Base-by-base conservation (phyloP, 2,329 filamentous ascomycete species). In the Periconia digitata region DNA sequence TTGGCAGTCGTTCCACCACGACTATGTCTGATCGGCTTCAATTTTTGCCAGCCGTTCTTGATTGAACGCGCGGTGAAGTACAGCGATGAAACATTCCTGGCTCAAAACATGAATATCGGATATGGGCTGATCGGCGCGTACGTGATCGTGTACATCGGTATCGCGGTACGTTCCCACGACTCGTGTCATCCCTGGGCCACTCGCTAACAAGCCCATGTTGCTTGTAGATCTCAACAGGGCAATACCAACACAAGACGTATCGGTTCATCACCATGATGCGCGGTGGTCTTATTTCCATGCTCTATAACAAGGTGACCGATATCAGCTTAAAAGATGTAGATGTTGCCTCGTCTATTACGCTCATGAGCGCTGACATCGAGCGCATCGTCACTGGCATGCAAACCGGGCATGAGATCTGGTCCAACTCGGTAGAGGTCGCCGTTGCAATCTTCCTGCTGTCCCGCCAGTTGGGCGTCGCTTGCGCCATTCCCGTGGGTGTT, bases 391-490 rank as follows among this genome's bases (percentile, higher is more conserved):
- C 59, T 0, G 65, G 67, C 18, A 65, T 68, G 65, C 61, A 66
- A 39, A 67, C 62, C 8, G 59, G 63, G 8, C 66, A 70, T 42
- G 67, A 71, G 50, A 46, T 69, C 8, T 71, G 67, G 67, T 58
- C 66, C 8, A 68, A 68, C 34, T 43, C 66, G 0, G 50, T 79
- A 1, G 72, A 81, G 50, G 70, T 77, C 3, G 71, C 58, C 4
- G 44, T 82, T 1, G 74, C 74, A 0, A 73, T 74, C 40, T 82
- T 71, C 59, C 66, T 82, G 0, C 64, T 83, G 0, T 65, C 79
- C 17, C 56, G 55, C 3, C 71, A 79, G 40, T 55, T 83, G 1
- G 79, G 80, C 0, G 62, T 68, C 0, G 76, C 78, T 0, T 82
- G 78, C 34, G 59, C 74, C 0, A 74, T 76, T 0, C 79, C 80